Base-by-base conservation (phyloP, 495 filamentous ascomycete genomes). In the Echria macrotheca region DNA sequence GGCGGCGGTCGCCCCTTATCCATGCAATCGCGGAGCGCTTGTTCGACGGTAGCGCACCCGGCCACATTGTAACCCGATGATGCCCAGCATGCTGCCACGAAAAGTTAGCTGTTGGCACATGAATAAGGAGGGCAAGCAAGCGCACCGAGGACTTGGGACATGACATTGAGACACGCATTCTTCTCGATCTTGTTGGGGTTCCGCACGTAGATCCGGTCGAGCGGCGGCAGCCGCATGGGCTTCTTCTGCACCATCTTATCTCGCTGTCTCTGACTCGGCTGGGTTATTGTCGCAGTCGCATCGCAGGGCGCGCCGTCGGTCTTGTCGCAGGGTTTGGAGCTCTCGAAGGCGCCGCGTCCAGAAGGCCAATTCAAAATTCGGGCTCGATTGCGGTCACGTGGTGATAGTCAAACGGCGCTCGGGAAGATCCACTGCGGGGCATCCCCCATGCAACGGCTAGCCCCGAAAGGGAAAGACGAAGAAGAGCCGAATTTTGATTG, bases 121-220 rank as follows among this genome's bases (percentile, higher is more conserved):
- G n/a, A n/a, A n/a, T n/a, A n/a, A n/a, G n/a, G n/a, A n/a, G n/a
- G n/a, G n/a, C n/a, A n/a, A n/a, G n/a, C n/a, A n/a, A n/a, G 69
- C 86, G 36, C 84, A 96, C 90, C 82, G 50, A 98, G 75, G 37
- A 98, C 83, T n/a, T 85, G 83, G 19, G 83, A 82, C 93, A 98
- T 96, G 44, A 95, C 72, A 19, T 77, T 73, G 29, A 89, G 57
- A 65, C 93, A 98, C 22, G 90, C 84, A 60, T 93, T 94, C 53
- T 73, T 68, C 53, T 86, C 76, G 53, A 82, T 58, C 58, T 80
- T 72, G 65, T 96, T 90, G 36, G 93, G 88, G 49, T 83, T 78
- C 56, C 85, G 84, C 42, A 98, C 84, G 55, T 89, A 86, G 37
- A 98, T 81, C 54, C 82, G 80, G 49, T 80, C 80, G 44, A 98